phyloP scores from a whole-genome alignment of 768 basidiomycete species.

The Sarcomyxa edulis region DNA sequence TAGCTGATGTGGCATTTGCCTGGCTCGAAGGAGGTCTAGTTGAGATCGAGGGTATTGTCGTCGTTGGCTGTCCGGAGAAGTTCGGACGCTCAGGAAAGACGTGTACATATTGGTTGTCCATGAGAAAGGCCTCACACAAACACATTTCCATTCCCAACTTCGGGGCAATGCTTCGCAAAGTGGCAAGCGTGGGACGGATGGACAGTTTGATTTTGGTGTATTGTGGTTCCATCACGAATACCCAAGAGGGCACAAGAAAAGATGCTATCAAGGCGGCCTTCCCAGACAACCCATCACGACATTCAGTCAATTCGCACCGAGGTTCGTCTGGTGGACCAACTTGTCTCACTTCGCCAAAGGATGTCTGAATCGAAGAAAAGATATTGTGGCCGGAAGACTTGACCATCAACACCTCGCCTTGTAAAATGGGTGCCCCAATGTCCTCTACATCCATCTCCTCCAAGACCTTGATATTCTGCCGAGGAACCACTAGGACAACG shows the following conservation, averaged over 20 bases:
- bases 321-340: slow-evolving; percentile 8
- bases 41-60: neutral
- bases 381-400: slow-evolving; percentile 18
- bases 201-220: slow-evolving; percentile 19
- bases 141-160: slow-evolving; percentile 21
- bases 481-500: slow-evolving; percentile 29
- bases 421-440: slow-evolving; percentile 27
- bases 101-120: slow-evolving; percentile 23
- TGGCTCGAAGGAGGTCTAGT: neutral
- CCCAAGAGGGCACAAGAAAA: slow-evolving; percentile 27
- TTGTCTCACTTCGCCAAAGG: slow-evolving; percentile 23
- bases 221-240: slow-evolving; percentile 17
- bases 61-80: neutral
- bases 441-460: slow-evolving; percentile 14
- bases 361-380: slow-evolving; percentile 26
- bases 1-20: too few relatives aligned
- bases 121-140: slow-evolving; percentile 21
- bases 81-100: slow-evolving; percentile 25
- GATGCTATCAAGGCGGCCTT: slow-evolving; percentile 28
- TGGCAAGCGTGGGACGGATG: slow-evolving; percentile 18
- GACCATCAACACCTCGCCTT: slow-evolving; percentile 24
- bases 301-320: slow-evolving; percentile 20
- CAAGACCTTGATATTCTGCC: slow-evolving; percentile 20
- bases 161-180: slow-evolving; percentile 7
- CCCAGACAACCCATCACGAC: slow-evolving; percentile 25